Evolutionary conservation across 257 asterid species (phyloP), one percentile per base, ranked within the genome.

Genomic region (Dorcoceras hygrometricum): DNA sequence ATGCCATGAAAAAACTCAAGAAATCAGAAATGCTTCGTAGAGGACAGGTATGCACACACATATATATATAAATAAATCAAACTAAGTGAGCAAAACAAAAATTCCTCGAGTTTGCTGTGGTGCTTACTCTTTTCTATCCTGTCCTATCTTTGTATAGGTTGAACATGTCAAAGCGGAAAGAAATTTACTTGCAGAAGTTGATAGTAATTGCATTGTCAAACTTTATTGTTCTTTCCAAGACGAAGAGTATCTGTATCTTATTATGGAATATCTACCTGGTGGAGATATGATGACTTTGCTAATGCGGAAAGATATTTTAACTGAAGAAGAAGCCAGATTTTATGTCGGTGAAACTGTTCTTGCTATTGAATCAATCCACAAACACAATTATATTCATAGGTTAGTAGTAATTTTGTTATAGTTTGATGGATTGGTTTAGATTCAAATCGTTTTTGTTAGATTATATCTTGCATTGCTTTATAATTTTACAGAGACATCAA

Each of bases 231-330:
- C 98, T 59, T 92, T 92, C 88, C 98, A 92, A 86, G 98, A 92
- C 63, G 97, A 89, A 66, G 98, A 89, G 85, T 87, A 84, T 79
- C 87, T 92, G 7, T 92, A 92, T 79, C 91, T 92, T 56, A 86
- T 92, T 46, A 92, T 89, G 98, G 98, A 91, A 84, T 91, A 91
- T 77, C 89, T 91, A 62, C 98, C 96, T 66, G 98, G 98, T 77
- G 98, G 98, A 79, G 98, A 92, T 84, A 89, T 92, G 97, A 92
- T 92, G 98, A 92, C 98, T 59, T 83, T 92, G 63, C 83, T 92
- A 51, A 92, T 92, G 98, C 91, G 98, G 57, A 89, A 92, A 76
- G 98, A 92, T 73, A 89, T 89, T 28, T 79, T 92, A 74, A 86
- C 95, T 14, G 97, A 89, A 86, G 90, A 84, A 62, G 98, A 87